Evolutionary conservation across 352 stramenopile genomes (phyloP).

Genomic region (Thalassiosira livingstoniorum): DNA sequence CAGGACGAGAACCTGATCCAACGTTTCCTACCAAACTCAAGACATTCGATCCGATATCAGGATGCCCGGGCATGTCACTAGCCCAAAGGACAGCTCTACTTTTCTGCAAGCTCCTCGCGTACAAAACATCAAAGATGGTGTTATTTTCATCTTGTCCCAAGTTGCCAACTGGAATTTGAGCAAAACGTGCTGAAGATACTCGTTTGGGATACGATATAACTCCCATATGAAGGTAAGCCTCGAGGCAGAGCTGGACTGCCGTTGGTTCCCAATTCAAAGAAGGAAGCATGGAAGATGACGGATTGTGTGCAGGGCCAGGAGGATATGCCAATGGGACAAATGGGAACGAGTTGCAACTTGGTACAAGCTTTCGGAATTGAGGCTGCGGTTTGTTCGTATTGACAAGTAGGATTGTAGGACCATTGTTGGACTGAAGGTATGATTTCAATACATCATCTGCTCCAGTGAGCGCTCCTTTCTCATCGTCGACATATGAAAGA

Average conservation of each 20-base stretch:
- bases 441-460: conserved; percentile 90
- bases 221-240: conserved; percentile 87
- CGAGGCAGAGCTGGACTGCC: conserved; percentile 90
- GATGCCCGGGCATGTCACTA: conserved; percentile 86
- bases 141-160: conserved; percentile 91
- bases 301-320: conserved; percentile 79
- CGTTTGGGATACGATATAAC: conserved; percentile 81
- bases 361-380: conserved; percentile 80
- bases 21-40: conserved; percentile 56
- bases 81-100: conserved; percentile 97
- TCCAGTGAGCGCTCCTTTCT: conserved; percentile 87
- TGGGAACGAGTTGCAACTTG: conserved; percentile 92
- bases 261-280: conserved; percentile 94
- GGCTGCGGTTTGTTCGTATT: conserved; percentile 70
- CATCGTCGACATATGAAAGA: conserved; percentile 87
- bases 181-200: conserved; percentile 83
- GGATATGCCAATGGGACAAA: conserved; percentile 86
- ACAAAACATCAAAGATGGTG: conserved; percentile 93
- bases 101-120: conserved; percentile 91
- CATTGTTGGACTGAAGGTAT: conserved; percentile 89
- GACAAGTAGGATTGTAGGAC: conserved; percentile 91
- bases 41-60: conserved; percentile 88
- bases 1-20: conserved; percentile 40
- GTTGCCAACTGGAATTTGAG: conserved; percentile 95
- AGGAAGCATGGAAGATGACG: conserved; percentile 85